A percentile compares a stretch with the other conserved stretches of the same genome.
These are phyloP conservation scores for Lodderomyces pseudojiufengensis DNA, from an alignment of 1,139 yeast genomes.

Conservation along the genomic window DNA sequence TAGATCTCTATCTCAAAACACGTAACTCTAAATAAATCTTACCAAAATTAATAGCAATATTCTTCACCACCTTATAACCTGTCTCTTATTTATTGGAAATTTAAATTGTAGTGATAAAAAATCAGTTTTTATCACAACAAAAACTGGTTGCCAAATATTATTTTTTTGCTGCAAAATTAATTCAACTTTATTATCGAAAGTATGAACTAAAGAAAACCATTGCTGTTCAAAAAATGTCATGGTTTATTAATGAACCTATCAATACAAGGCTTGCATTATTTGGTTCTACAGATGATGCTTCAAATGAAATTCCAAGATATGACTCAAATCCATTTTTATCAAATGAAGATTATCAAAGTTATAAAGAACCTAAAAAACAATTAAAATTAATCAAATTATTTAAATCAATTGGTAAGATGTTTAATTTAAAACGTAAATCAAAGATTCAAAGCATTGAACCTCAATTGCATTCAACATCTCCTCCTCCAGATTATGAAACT, in stretches of 20 bases:
- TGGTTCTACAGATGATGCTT: not conserved
- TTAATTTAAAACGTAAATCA: too few relatives aligned
- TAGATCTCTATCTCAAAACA: too few relatives aligned
- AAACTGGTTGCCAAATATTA: not conserved
- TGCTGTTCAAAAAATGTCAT: too few relatives aligned
- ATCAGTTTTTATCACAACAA: not conserved
- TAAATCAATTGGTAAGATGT: too few relatives aligned
- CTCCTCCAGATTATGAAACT: slow-evolving; percentile 1
- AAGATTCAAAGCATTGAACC: too few relatives aligned
- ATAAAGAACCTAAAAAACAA: too few relatives aligned
- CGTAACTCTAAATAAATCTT: too few relatives aligned
- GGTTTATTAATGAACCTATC: not conserved
- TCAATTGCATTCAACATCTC: not conserved
- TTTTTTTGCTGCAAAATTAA: not conserved
- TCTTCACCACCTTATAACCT: too few relatives aligned
- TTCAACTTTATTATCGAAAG: not conserved
- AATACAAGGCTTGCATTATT: not conserved
- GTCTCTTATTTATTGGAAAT: too few relatives aligned
- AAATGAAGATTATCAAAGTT: not conserved
- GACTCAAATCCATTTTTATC: not conserved
- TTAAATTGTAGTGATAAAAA: too few relatives aligned
- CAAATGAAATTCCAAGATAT: not conserved
- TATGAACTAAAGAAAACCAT: not conserved
- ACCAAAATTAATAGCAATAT: too few relatives aligned
- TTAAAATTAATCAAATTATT: too few relatives aligned